Evolutionary conservation across 129 eudicot genomes (phyloP), one percentile per base, ranked within the genome.

Genomic region (Saposhnikovia divaricata): DNA sequence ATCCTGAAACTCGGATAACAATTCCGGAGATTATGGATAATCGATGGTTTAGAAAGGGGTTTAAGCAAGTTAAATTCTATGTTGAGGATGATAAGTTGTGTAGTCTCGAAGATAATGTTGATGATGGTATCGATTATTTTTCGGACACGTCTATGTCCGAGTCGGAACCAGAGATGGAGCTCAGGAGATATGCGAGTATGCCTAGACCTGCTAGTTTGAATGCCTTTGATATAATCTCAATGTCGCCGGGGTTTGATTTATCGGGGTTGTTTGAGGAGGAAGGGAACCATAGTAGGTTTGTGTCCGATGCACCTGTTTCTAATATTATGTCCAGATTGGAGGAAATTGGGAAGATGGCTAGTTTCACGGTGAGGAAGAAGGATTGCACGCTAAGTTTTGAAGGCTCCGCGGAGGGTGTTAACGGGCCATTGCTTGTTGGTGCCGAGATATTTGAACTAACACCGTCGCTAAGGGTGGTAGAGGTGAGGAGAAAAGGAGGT

Each of bases 391-490:
- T 68, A 18, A 68, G 73, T 68, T 68, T 13, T 5, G 43, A 68
- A 15, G 43, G 73, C 23, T 68, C 73, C 23, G 1, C 19, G 6
- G 73, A 68, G 73, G 6, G 73, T 27, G 39, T 68, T 31, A 68
- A 68, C 43, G 73, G 73, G 73, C 73, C 73, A 68, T 31, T 68
- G 73, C 31, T 43, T 3, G 42, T 68, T 14, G 39, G 10, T 31
- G 73, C 73, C 3, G 73, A 68, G 73, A 15, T 31, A 68, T 68
- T 68, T 68, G 73, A 68, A 68, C 73, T 68, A 68, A 68, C 73
- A 31, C 73, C 73, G 6, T 68, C 18, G 23, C 10, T 68, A 5
- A 68, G 73, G 23, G 73, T 68, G 42, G 73, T 68, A 68, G 73
- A 68, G 23, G 73, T 68, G 73, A 68, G 8, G 43, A 68, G 23